phyloP scores from a whole-genome alignment of 164 flowering plant genomes.

The Pachysandra terminalis region DNA sequence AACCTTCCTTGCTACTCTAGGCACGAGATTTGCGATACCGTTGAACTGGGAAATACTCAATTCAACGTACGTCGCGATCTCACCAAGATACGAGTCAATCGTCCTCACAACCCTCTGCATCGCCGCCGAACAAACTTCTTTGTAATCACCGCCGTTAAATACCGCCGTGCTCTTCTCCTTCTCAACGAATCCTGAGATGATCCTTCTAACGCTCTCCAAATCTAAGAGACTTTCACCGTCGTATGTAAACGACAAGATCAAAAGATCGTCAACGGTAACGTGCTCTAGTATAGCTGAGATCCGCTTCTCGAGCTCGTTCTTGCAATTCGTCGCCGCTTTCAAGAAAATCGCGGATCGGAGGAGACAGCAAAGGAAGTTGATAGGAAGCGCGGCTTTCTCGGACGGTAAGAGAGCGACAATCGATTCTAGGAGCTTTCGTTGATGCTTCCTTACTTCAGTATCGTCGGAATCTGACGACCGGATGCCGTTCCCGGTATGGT shows the following conservation, averaged over 20 bases:
- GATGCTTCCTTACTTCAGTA: conserved; percentile 28
- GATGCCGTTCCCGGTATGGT: conserved; percentile 49
- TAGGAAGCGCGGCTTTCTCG: conserved; percentile 64
- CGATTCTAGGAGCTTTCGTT: conserved; percentile 51
- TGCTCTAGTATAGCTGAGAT: conserved; percentile 67
- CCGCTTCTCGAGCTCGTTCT: conserved; percentile 74
- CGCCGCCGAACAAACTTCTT: conserved; percentile 39
- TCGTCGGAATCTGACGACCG: conserved; percentile 24
- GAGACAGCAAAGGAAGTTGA: conserved; percentile 75
- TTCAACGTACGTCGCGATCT: conserved; percentile 61
- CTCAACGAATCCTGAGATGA: conserved; percentile 62
- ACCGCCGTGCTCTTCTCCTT: conserved; percentile 63
- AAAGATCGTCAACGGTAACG: conserved; percentile 72
- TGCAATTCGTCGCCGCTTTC: conserved; percentile 39
- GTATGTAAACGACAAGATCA: conserved; percentile 60
- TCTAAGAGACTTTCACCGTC: conserved; percentile 84
- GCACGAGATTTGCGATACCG: conserved; percentile 74
- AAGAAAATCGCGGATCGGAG: conserved; percentile 74
- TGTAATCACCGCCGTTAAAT: conserved; percentile 48
- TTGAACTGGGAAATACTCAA: conserved; percentile 81
- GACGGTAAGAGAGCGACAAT: conserved; percentile 61
- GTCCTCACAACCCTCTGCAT: conserved; percentile 72
- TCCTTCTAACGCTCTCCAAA: conserved; percentile 77
- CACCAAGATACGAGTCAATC: conserved; percentile 65
- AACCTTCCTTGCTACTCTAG: conserved; percentile 58